Percentiles rank a stretch among this genome's conserved stretches.
Conservation (phyloP, 176 grass and related monocot species). For the Puya raimondii region DNA sequence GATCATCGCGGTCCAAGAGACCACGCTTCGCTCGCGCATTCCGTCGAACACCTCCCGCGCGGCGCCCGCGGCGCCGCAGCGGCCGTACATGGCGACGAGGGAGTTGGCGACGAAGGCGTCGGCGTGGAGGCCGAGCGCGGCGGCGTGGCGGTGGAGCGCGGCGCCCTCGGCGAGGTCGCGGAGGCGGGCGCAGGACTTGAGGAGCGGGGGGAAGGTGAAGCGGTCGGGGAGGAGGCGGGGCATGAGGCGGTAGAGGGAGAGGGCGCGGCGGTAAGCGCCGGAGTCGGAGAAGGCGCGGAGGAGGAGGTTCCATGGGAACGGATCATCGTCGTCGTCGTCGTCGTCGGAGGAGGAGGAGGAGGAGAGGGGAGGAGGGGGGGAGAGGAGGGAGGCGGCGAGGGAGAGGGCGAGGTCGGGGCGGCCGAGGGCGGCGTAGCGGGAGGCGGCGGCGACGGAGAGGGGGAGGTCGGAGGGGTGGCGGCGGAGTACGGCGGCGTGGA, state of each 20-base stretch:
- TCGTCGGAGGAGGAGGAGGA: not conserved
- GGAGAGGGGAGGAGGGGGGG: slow-evolving; percentile 11
- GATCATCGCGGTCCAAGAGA: slow-evolving; percentile 20
- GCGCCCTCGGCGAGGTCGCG: slow-evolving; percentile 8
- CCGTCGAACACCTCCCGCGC: slow-evolving; percentile 15
- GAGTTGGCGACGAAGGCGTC: slow-evolving; percentile 21
- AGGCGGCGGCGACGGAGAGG: slow-evolving; percentile 10
- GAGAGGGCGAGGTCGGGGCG: not conserved
- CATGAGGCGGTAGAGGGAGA: slow-evolving; percentile 17
- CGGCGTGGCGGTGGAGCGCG: not conserved
- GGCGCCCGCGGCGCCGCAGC: not conserved
- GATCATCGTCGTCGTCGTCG: too few relatives aligned
- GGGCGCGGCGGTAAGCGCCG: not conserved
- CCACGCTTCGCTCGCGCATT: slow-evolving; percentile 19
- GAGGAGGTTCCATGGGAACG: slow-evolving; percentile 12
- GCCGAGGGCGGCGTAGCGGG: slow-evolving; percentile 13
- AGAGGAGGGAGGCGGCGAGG: slow-evolving; percentile 14
- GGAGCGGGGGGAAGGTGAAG: slow-evolving; percentile 20
- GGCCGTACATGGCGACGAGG: slow-evolving; percentile 23
- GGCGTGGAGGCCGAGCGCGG: not conserved
- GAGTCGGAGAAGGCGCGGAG: slow-evolving; percentile 7
- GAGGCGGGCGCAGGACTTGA: slow-evolving; percentile 21
- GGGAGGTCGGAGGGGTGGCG: slow-evolving; percentile 7
- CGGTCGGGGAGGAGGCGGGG: slow-evolving; percentile 6
- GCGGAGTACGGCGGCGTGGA: slow-evolving; percentile 20